Base-by-base conservation (phyloP, 495 filamentous ascomycete species). In the Lophiotrema nucula region DNA sequence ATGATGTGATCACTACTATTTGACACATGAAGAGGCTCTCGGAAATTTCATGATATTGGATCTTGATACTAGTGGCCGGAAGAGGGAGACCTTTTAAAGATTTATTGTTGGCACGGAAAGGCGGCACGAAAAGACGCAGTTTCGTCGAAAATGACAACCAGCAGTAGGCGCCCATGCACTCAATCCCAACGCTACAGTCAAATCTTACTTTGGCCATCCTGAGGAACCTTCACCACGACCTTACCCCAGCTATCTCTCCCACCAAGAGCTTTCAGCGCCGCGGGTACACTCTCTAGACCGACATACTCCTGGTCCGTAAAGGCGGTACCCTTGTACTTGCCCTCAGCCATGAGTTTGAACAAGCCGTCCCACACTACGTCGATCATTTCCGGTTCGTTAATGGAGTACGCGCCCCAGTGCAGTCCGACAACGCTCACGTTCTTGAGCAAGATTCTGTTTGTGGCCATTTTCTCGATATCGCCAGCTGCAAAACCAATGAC, bases 401-500 rank as follows among this genome's bases (percentile, higher is more conserved):
- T 79, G 1, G 84, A 77, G 77, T 96, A 97, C 71, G 82, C 77
- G 0, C 92, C 92, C 92, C 92, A 97, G 71, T 96, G 90, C 66
- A 96, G 72, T 0, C 92, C 92, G 3, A 96, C 87, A 13, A 97
- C 70, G 60, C 83, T 87, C 52, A 96, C 91, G 73, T 97, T 97
- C 81, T 96, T 97, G 65, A 97, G 75, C 63, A 96, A 70, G 21
- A 96, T 88, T 72, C 90, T 83, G 70, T 97, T 97, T 78, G 91
- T 81, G 18, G 88, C 88, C 50, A 97, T 81, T 72, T 93, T 93
- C 76, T 97, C 92, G 64, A 96, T 95, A 43, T 75, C 77, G 0
- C 92, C 92, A 0, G 85, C 92, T 3, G 92, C 89, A 72, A 96
- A 97, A 11, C 92, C 92, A 70, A 97, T 84, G 6, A 97, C 84